These are phyloP conservation scores for Pyrenopolyporus hunteri DNA, from an alignment of 495 filamentous ascomycete genomes.

Conservation along the genomic window DNA sequence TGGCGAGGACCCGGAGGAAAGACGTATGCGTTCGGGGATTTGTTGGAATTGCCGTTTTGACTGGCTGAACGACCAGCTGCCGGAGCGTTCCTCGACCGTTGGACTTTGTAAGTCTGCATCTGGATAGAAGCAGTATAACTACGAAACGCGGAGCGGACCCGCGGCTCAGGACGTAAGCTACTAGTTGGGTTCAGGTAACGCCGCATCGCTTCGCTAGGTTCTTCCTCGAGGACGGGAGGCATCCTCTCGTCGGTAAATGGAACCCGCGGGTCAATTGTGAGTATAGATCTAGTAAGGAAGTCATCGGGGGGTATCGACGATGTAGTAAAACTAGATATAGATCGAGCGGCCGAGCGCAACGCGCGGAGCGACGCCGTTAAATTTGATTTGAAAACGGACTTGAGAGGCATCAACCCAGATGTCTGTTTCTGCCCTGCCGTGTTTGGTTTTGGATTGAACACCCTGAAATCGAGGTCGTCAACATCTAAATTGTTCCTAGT, in stretches of 20 bases:
- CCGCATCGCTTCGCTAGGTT: slow-evolving; percentile 84
- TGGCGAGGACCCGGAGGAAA: slow-evolving; percentile 65
- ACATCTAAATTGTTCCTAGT: slow-evolving; percentile 38
- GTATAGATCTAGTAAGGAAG: slow-evolving; percentile 83
- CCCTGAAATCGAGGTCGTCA: slow-evolving; percentile 55
- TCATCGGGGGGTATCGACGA: slow-evolving; percentile 83
- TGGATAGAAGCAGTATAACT: slow-evolving; percentile 79
- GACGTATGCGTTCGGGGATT: slow-evolving; percentile 44
- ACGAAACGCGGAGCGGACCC: slow-evolving; percentile 27
- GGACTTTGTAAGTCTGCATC: slow-evolving; percentile 79
- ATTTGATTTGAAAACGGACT: slow-evolving; percentile 84
- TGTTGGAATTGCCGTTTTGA: slow-evolving; percentile 43
- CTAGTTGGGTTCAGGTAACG: slow-evolving; percentile 90
- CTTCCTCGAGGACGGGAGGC: slow-evolving; percentile 73
- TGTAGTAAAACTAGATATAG: slow-evolving; percentile 76
- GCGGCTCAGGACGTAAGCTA: slow-evolving; percentile 65
- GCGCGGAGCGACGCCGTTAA: slow-evolving; percentile 89
- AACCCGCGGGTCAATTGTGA: slow-evolving; percentile 73
- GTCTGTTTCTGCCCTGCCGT: slow-evolving; percentile 45
- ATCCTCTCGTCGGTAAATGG: slow-evolving; percentile 88
- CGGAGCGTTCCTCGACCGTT: slow-evolving; percentile 50
- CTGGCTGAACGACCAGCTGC: slow-evolving; percentile 45
- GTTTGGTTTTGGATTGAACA: slow-evolving; percentile 44
- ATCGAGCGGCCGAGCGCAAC: slow-evolving; percentile 82
- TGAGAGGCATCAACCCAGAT: slow-evolving; percentile 46